Evolutionary conservation across 257 asterid species (phyloP).

Genomic region (Plectranthus barbatus): DNA sequence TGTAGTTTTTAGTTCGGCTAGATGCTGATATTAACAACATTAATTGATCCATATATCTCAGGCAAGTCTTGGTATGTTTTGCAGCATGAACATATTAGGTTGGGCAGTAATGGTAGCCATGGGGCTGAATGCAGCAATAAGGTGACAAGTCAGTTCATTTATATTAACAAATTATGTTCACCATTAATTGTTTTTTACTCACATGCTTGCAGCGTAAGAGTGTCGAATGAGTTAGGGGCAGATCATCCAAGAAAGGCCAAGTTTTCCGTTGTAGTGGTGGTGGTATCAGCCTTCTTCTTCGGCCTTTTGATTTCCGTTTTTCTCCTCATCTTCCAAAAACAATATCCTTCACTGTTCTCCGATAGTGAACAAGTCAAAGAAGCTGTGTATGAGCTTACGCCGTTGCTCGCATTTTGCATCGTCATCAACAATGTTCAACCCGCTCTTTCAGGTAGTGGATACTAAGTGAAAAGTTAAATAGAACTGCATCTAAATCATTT

Average conservation of each 20-base stretch:
- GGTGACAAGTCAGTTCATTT: conserved; percentile 12
- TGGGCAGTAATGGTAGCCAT: conserved; percentile 41
- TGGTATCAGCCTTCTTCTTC: conserved; percentile 25
- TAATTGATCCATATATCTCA: too few species aligned
- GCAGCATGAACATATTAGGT: conserved; percentile 40
- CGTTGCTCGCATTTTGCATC: conserved; percentile 48
- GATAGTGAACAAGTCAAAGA: conserved; percentile 25
- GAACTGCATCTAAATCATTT: too few species aligned
- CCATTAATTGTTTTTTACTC: too few species aligned
- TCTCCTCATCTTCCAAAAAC: conserved; percentile 33
- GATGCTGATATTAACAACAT: too few species aligned
- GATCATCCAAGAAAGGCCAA: conserved; percentile 67
- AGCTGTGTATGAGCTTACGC: conserved; percentile 40
- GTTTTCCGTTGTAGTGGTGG: conserved; percentile 53
- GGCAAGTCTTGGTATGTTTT: not conserved
- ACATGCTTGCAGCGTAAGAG: conserved; percentile 29
- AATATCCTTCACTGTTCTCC: conserved; percentile 50
- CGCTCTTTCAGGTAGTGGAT: conserved; percentile 71
- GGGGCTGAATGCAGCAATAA: conserved; percentile 47
- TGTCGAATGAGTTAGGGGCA: conserved; percentile 74
- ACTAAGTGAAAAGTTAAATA: too few species aligned
- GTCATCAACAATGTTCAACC: conserved; percentile 53
- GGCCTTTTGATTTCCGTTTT: conserved; percentile 33
- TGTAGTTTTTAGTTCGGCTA: too few species aligned
- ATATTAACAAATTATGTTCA: too few species aligned